These are phyloP conservation scores for Cochlearia excelsa DNA, from an alignment of 345 rosid species.

Conservation along the genomic window DNA sequence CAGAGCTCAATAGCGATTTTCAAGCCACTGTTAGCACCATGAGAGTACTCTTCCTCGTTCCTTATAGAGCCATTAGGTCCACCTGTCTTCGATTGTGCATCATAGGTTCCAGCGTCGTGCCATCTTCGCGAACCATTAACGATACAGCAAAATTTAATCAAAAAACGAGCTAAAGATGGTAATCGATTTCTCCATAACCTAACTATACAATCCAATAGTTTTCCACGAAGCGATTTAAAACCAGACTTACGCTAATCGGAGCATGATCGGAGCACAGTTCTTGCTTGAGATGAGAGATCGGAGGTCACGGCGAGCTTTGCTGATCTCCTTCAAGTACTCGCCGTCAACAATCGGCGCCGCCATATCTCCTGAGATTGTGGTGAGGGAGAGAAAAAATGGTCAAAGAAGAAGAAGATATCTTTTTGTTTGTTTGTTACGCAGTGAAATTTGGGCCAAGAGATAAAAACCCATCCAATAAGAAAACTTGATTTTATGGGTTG, in stretches of 20 bases:
- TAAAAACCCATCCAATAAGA: conserved; percentile 26
- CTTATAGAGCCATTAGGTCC: conserved; percentile 92
- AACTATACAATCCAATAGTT: neutral
- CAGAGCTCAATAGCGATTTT: conserved; percentile 79
- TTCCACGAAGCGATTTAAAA: neutral
- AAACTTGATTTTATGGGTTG: conserved; percentile 21
- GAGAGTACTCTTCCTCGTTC: conserved; percentile 72
- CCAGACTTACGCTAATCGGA: conserved; percentile 72
- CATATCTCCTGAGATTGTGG: conserved; percentile 41
- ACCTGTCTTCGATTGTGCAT: conserved; percentile 73
- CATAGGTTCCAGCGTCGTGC: conserved; percentile 97
- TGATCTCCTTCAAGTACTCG: conserved; percentile 79
- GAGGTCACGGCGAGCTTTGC: conserved; percentile 88
- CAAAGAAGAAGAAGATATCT: conserved; percentile 1
- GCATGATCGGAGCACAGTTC: conserved; percentile 96
- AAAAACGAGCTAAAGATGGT: neutral
- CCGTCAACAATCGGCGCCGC: conserved; percentile 70
- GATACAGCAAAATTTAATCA: conserved; percentile 3
- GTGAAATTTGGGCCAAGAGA: conserved; percentile 32
- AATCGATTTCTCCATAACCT: conserved; percentile 3
- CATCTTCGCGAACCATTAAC: conserved; percentile 48
- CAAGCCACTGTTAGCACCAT: conserved; percentile 75
- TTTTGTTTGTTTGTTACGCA: neutral
- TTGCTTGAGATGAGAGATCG: conserved; percentile 79
- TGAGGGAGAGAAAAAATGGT: conserved; percentile 21